These are phyloP conservation scores for Blumeria hordei DNA, from an alignment of 2,329 filamentous ascomycete species.

Conservation along the genomic window DNA sequence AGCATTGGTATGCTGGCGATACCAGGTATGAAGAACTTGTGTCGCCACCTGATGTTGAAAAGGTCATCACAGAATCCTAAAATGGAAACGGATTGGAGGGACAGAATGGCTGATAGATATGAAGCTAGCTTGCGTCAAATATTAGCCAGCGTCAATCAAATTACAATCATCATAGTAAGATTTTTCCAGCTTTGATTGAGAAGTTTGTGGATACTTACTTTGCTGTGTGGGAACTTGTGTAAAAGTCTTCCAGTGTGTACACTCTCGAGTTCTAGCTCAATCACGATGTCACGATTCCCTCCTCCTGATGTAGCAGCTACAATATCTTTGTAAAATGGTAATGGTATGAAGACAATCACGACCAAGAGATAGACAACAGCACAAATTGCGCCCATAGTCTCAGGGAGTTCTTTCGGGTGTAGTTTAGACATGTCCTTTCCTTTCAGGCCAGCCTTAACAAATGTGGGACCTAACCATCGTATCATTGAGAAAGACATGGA, in stretches of 20 bases:
- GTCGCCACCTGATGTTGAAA: slow-evolving; percentile 94
- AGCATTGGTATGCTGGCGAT: slow-evolving; percentile 84
- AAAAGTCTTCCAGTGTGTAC: slow-evolving; percentile 57
- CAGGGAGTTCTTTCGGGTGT: slow-evolving; percentile 56
- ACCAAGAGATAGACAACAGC: slow-evolving; percentile 77
- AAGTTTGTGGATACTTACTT: slow-evolving; percentile 26
- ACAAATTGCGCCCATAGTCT: slow-evolving; percentile 88
- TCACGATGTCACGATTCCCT: slow-evolving; percentile 68
- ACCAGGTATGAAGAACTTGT: slow-evolving; percentile 95
- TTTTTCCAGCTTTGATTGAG: background rate
- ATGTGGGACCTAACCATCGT: slow-evolving; percentile 75
- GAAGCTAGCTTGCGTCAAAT: slow-evolving; percentile 48
- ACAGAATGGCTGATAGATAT: slow-evolving; percentile 82
- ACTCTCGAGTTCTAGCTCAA: slow-evolving; percentile 16
- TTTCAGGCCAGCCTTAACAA: slow-evolving; percentile 70
- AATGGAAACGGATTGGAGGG: slow-evolving; percentile 71
- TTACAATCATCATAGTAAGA: background rate
- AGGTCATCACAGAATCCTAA: slow-evolving; percentile 88
- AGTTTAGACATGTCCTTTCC: slow-evolving; percentile 72
- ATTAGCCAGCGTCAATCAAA: background rate
- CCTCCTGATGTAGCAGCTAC: slow-evolving; percentile 84
- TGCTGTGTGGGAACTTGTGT: slow-evolving; percentile 83
- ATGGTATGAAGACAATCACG: slow-evolving; percentile 81
- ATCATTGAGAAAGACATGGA: slow-evolving; percentile 64
- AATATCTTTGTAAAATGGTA: slow-evolving; percentile 96